phyloP scores from a whole-genome alignment of 2,329 filamentous ascomycete species.

The Clonostachys byssicola region DNA sequence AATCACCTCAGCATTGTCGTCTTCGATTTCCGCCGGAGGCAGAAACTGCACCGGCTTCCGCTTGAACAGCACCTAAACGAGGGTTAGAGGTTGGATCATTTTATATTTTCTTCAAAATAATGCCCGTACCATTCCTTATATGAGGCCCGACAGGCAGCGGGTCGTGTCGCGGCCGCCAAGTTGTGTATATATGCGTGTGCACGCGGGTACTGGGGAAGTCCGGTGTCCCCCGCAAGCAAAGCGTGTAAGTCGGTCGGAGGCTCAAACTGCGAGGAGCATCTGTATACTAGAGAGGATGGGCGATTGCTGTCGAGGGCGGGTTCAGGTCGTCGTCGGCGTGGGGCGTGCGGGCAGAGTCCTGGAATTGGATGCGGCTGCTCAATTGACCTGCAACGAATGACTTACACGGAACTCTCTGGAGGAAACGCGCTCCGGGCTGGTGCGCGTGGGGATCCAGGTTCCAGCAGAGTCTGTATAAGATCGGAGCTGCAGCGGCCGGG shows the following conservation, averaged over 20 bases:
- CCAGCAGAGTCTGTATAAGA: background rate
- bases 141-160: background rate
- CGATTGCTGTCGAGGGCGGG: too few relatives aligned
- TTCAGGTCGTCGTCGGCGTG: too few relatives aligned
- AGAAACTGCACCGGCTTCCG: constrained; percentile 88
- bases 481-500: background rate
- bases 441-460: too few relatives aligned
- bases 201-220: too few relatives aligned
- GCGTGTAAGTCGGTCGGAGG: background rate
- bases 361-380: too few relatives aligned
- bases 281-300: too few relatives aligned
- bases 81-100: background rate
- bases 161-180: too few relatives aligned
- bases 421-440: too few relatives aligned
- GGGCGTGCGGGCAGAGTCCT: too few relatives aligned
- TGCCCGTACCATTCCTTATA: background rate
- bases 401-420: background rate
- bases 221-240: background rate
- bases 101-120: background rate
- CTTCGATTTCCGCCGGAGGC: constrained; percentile 65
- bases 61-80: constrained; percentile 81
- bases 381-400: background rate
- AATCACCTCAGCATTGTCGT: constrained; percentile 77
- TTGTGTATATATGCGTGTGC: background rate
- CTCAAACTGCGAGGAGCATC: background rate